These are phyloP conservation scores for Tolypocladium ophioglossoides DNA, from an alignment of 2,329 filamentous ascomycete genomes.

Conservation along the genomic window DNA sequence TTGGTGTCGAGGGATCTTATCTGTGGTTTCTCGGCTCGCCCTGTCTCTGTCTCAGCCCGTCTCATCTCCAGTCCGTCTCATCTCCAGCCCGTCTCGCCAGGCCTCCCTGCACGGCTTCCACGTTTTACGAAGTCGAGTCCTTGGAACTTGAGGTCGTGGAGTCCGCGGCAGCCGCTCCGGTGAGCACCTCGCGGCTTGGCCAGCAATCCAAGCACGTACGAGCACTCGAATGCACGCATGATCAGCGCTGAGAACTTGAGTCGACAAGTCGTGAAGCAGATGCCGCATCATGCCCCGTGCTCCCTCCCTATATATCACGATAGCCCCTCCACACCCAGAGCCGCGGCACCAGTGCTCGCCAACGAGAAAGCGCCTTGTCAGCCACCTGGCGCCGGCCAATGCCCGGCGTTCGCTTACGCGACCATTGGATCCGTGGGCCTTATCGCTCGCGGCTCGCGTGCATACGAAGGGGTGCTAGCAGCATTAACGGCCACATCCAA, in stretches of 20 bases:
- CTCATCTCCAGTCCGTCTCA: not conserved
- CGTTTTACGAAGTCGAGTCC: no score
- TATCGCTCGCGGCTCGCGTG: not conserved
- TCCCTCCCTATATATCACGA: no score
- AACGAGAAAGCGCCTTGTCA: not conserved
- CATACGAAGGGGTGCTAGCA: not conserved
- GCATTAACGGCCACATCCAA: not conserved
- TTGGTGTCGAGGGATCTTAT: not conserved
- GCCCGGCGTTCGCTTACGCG: not conserved
- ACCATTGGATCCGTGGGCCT: not conserved
- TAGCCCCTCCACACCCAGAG: not conserved
- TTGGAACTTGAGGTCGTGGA: no score
- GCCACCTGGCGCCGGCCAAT: not conserved
- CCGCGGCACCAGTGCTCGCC: not conserved
- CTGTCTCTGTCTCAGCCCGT: not conserved
- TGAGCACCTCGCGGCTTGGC: not conserved
- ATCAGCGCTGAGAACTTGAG: no score
- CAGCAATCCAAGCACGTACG: not conserved
- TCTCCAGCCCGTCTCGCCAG: not conserved
- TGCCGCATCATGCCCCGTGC: no score
- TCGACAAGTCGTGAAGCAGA: no score
- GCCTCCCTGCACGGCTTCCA: not conserved
- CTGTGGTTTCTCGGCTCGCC: not conserved
- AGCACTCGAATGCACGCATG: not conserved
- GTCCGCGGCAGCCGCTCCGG: not conserved